Percentiles rank a stretch among this genome's conserved stretches.
Conservation (phyloP, 495 filamentous ascomycete genomes). For the Aspergillus mulundensis region DNA sequence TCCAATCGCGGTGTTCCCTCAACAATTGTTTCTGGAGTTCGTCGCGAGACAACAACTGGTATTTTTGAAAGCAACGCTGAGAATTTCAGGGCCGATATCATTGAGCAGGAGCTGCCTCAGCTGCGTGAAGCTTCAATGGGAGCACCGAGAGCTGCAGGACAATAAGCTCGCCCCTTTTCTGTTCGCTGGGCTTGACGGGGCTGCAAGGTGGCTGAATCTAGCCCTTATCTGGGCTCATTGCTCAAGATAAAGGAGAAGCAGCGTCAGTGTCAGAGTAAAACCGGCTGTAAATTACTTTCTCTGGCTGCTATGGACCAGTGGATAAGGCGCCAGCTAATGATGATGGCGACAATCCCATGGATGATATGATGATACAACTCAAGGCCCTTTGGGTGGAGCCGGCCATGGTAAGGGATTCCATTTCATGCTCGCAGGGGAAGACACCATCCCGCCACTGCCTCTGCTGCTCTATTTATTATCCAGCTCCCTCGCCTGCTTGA, state of each 20-base stretch:
- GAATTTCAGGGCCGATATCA: neutral
- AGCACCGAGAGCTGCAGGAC: neutral
- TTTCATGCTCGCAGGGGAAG: slow-evolving; percentile 13
- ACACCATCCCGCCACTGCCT: slow-evolving; percentile 17
- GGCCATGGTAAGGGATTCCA: slow-evolving; percentile 17
- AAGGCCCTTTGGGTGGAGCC: slow-evolving; percentile 28
- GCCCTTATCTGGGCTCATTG: neutral
- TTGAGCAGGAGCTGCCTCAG: neutral
- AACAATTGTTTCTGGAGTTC: slow-evolving; percentile 17
- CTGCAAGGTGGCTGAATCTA: neutral
- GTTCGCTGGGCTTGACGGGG: neutral
- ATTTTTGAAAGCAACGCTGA: neutral
- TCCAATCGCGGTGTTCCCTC: slow-evolving; percentile 25
- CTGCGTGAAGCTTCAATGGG: neutral
- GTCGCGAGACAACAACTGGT: neutral
- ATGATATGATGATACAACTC: slow-evolving; percentile 37
- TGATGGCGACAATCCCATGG: slow-evolving; percentile 45
- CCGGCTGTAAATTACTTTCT: neutral
- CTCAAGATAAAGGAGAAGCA: neutral
- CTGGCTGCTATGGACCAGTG: neutral
- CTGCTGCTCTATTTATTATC: slow-evolving; percentile 11
- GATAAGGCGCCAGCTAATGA: slow-evolving; percentile 10
- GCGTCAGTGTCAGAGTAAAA: neutral
- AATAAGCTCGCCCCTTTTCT: neutral
- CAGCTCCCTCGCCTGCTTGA: neutral